Conservation (phyloP, 169 alveolate species). For the Plasmodium sp. region DNA sequence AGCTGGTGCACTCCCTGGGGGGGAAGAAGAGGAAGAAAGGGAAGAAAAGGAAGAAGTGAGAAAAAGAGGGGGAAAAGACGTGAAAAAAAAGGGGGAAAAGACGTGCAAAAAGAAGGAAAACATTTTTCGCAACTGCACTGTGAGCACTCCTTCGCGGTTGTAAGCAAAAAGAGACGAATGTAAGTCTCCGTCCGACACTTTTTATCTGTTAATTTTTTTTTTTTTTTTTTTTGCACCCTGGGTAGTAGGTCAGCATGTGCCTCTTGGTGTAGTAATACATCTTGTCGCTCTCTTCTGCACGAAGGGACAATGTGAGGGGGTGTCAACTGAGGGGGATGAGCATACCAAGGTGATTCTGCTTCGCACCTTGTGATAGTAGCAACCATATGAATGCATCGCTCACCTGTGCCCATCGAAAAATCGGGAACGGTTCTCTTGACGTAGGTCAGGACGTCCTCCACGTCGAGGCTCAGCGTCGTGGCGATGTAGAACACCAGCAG, state of each 20-base stretch:
- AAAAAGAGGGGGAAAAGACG: too few species aligned
- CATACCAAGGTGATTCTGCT: background rate
- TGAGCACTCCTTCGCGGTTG: background rate
- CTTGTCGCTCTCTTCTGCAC: slow-evolving; percentile 34
- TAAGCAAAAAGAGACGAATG: background rate
- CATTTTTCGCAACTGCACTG: background rate
- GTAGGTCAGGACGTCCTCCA: slow-evolving; percentile 24
- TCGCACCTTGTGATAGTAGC: background rate
- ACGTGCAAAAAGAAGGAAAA: too few species aligned
- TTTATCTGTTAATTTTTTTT: background rate
- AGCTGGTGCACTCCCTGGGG: slow-evolving; percentile 43
- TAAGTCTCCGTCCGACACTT: background rate
- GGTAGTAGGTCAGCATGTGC: slow-evolving; percentile 46
- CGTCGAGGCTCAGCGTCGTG: slow-evolving; percentile 18
- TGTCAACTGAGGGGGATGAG: background rate
- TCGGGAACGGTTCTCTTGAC: slow-evolving; percentile 18
- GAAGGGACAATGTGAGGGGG: background rate
- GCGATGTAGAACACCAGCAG: slow-evolving; percentile 36
- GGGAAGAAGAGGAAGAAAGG: background rate
- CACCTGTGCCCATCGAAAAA: slow-evolving; percentile 31
- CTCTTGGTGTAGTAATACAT: slow-evolving; percentile 62
- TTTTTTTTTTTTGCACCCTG: slow-evolving; percentile 31
- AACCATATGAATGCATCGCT: background rate
- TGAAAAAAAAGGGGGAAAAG: too few species aligned
- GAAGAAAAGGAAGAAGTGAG: too few species aligned